Evolutionary conservation across 2,329 filamentous ascomycete species (phyloP), one percentile per base, ranked within the genome.

Genomic region (Escovopsis sp.): DNA sequence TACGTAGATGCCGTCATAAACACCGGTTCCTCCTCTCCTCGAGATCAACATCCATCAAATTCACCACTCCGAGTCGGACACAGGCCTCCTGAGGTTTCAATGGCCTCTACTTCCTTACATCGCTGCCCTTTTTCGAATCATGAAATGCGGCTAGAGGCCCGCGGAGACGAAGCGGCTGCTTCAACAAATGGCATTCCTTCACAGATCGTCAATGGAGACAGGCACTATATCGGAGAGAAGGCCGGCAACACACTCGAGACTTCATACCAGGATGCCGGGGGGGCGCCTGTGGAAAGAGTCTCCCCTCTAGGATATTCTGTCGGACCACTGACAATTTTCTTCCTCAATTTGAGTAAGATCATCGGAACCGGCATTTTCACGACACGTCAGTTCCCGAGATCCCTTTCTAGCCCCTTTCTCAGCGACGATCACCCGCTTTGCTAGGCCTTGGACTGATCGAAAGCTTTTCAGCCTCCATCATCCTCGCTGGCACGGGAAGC

Each of bases 311-410:
- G 72, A 0, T 75, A 76, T 41, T 55, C 66, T 10, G 72, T 77
- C 13, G 64, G 65, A 8, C 65, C 61, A 37, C 41, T 68, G 4
- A 71, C 72, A 0, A 66, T 74, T 17, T 56, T 76, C 23, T 74
- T 74, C 27, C 48, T 78, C 35, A 78, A 77, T 39, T 50, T 78
- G 28, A 70, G 68, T 38, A 65, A 68, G 51, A 77, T 78, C 71
- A 58, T 78, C 31, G 73, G 73, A 1, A 76, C 70, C 0, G 72
- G 72, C 32, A 65, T 76, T n/a, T 76, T 72, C 38, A 77, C 72
- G 0, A 78, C 74, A 0, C 74, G 72, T 76, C 46, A 45, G 70
- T 58, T 3, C 13, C 33, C 28, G n/a, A n/a, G n/a, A n/a, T 2
- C 10, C 25, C 15, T 27, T 11, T 9, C 7, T 5, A 8, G 2